Evolutionary conservation across 1,284 basidiomycete genomes (phyloP).

Genomic region (Pyrrhoderma lamaoense): DNA sequence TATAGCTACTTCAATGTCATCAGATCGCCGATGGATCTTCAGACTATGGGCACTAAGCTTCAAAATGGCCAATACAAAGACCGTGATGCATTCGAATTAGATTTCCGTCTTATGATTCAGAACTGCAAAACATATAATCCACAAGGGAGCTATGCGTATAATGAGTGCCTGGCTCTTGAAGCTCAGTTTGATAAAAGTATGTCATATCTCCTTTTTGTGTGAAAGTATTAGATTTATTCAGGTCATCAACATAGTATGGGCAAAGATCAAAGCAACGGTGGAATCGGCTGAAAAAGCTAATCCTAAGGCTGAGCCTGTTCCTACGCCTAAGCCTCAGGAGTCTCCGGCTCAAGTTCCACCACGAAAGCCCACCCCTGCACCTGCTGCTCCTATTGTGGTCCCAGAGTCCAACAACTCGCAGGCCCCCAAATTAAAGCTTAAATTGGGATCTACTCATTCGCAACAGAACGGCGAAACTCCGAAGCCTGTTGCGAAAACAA

Average conservation of each 20-base stretch:
- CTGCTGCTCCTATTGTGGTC: too few relatives aligned
- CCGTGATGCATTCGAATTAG: conserved; percentile 77
- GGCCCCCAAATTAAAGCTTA: conserved; percentile 51
- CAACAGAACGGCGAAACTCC: conserved; percentile 18
- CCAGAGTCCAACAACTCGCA: conserved; percentile 27
- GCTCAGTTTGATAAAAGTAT: conserved; percentile 79
- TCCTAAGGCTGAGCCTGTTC: conserved; percentile 22
- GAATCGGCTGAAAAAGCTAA: conserved; percentile 37
- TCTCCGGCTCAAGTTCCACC: conserved; percentile 22
- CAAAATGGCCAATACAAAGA: conserved; percentile 83
- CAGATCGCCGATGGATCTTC: conserved; percentile 92
- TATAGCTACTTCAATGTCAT: conserved; percentile 84
- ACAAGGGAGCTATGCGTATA: conserved; percentile 66
- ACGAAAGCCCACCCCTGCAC: conserved; percentile 10
- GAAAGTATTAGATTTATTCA: conserved; percentile 15
- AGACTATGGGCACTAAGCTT: conserved; percentile 83
- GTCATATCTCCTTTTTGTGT: conserved; percentile 31
- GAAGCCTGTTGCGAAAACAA: conserved; percentile 4
- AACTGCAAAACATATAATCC: conserved; percentile 90
- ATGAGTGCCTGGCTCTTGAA: conserved; percentile 73
- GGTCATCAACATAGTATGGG: conserved; percentile 32
- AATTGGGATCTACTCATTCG: conserved; percentile 33
- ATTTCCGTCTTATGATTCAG: conserved; percentile 82
- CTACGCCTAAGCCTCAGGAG: conserved; percentile 24
- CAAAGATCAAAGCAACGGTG: conserved; percentile 70